Evolutionary conservation across 2,329 filamentous ascomycete species (phyloP), one percentile per base, ranked within the genome.

Genomic region (Biscogniauxia marginata): DNA sequence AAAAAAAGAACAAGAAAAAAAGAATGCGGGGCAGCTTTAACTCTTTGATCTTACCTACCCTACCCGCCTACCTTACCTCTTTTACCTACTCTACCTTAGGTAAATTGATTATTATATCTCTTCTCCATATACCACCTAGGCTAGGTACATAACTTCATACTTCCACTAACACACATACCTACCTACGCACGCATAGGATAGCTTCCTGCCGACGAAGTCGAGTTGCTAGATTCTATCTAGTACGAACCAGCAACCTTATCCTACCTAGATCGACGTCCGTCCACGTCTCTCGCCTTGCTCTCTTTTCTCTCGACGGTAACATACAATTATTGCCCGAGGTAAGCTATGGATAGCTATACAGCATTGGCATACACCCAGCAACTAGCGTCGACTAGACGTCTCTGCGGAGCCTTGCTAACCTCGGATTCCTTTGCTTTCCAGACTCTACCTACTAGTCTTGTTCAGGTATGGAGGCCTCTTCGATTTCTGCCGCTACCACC

Each of bases 1-100:
- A 6, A 16, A 39, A 34, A 3, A 49, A 49, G 13, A 49, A 18
- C 44, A 46, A 46, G 44, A 25, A 24, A 47, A 49, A 49, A 49
- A 49, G 25, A 49, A 49, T 25, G 46, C 46, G 46, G 46, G 46
- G 46, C 46, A 49, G 21, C 22, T 23, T 48, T 16, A 23, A 49
- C 46, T 39, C 30, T 39, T 39, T 16, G 30, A 39, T 39, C 30
- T 39, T 39, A 39, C 30, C 30, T 39, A 39, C 30, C 13, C 11
- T 34, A 34, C 30, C 30, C n/a, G n/a, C n/a, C 4, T 39, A n/a
- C 30, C 30, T 39, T 39, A 39, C 30, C 30, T 39, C 30, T 39
- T 9, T 39, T 39, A n/a, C 30, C 6, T 39, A 16, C n/a, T 39
- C 30, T 39, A 39, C 30, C 30, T n/a, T 39, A 39, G 9, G 30